These are phyloP conservation scores for Aeschynomene evenia DNA, from an alignment of 306 rosid genomes.

Conservation along the genomic window DNA sequence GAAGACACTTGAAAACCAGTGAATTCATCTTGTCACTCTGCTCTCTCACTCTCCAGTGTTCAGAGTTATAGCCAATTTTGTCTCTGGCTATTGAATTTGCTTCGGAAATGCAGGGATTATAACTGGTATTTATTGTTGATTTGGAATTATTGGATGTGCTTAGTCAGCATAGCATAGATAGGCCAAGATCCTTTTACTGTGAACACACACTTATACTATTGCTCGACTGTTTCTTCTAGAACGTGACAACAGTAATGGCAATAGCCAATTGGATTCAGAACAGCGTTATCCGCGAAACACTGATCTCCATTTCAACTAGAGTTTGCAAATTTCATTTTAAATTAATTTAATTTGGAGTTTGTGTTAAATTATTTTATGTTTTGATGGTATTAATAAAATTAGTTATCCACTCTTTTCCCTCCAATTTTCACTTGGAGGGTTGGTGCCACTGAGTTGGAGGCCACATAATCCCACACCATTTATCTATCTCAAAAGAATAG, in stretches of 20 bases:
- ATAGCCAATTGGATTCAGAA: neutral
- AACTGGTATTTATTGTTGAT: slow-evolving; percentile 35
- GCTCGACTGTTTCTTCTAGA: slow-evolving; percentile 18
- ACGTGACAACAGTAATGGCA: neutral
- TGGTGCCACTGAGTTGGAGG: neutral
- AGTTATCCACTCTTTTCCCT: too few relatives aligned
- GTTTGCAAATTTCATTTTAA: too few relatives aligned
- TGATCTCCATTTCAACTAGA: too few relatives aligned
- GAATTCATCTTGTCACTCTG: slow-evolving; percentile 40
- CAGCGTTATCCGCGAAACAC: too few relatives aligned
- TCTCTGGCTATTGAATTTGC: slow-evolving; percentile 19
- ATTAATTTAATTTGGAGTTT: too few relatives aligned
- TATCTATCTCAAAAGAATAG: too few relatives aligned
- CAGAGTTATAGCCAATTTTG: slow-evolving; percentile 9
- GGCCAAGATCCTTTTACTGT: neutral
- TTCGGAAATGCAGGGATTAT: slow-evolving; percentile 21
- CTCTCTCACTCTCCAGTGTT: slow-evolving; percentile 7
- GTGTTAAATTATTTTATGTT: too few relatives aligned
- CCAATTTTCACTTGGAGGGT: neutral
- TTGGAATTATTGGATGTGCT: neutral
- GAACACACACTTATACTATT: neutral
- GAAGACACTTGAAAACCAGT: slow-evolving; percentile 38
- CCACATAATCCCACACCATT: neutral
- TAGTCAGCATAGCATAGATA: neutral
- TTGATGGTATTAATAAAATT: too few relatives aligned